Percentiles rank a stretch among this genome's conserved stretches.
Conservation (phyloP, 202 grass and related monocot genomes). For the Cymbopogon flexuosus region DNA sequence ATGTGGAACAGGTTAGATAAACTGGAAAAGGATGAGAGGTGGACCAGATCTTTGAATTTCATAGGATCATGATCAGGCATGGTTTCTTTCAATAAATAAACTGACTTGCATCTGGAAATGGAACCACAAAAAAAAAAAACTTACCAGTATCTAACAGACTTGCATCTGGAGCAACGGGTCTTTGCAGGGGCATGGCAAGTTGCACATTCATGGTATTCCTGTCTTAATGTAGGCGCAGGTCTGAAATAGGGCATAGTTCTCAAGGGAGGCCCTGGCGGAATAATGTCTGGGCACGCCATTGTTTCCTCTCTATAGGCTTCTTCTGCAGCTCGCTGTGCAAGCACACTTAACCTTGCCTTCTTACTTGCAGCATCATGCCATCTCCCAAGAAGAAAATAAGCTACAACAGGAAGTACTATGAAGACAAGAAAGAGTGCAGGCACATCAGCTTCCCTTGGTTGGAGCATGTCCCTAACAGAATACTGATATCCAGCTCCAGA, state of each 20-base stretch:
- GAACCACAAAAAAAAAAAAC: slow-evolving; percentile 31
- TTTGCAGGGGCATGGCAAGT: slow-evolving; percentile 83
- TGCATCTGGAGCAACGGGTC: slow-evolving; percentile 95
- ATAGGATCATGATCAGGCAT: not conserved
- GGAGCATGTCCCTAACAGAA: slow-evolving; percentile 93
- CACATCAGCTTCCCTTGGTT: slow-evolving; percentile 90
- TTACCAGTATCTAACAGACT: slow-evolving; percentile 99
- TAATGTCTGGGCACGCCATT: slow-evolving; percentile 60
- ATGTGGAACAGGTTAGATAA: not conserved
- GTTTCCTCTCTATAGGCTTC: slow-evolving; percentile 68
- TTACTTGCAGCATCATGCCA: slow-evolving; percentile 70
- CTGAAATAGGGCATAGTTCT: slow-evolving; percentile 51
- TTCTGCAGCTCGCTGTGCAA: slow-evolving; percentile 71
- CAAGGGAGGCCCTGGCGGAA: slow-evolving; percentile 46
- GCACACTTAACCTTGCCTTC: slow-evolving; percentile 56
- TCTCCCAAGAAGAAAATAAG: slow-evolving; percentile 93
- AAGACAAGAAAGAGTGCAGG: slow-evolving; percentile 72
- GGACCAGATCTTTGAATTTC: not conserved
- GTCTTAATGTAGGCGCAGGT: slow-evolving; percentile 37
- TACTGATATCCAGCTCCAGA: slow-evolving; percentile 52
- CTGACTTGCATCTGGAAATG: too few relatives aligned
- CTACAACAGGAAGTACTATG: slow-evolving; percentile 75
- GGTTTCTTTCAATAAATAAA: too few relatives aligned
- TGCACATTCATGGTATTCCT: slow-evolving; percentile 80
- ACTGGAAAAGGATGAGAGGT: not conserved